Conservation (phyloP, 805 yeast genomes). For the Myxozyma kluyveri region DNA sequence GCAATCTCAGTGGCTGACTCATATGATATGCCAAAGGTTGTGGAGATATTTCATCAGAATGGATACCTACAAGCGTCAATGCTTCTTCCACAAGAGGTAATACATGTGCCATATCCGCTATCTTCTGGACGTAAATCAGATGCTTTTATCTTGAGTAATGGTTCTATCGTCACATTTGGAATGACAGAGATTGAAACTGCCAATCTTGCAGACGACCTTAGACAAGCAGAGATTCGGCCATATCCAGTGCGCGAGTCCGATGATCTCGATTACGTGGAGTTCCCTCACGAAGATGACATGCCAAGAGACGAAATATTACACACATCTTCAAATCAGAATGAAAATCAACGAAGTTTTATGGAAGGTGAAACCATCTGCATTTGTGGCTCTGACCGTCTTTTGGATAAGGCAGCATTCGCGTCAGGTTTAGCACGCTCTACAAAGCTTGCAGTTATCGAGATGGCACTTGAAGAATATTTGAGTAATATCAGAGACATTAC, state of each 20-base stretch:
- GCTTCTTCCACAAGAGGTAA: slow-evolving; percentile 67
- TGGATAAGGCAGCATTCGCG: slow-evolving; percentile 86
- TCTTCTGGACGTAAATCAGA: slow-evolving; percentile 45
- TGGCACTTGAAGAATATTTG: slow-evolving; percentile 67
- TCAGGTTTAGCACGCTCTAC: slow-evolving; percentile 86
- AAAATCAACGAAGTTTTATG: slow-evolving; percentile 44
- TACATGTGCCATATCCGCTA: slow-evolving; percentile 49
- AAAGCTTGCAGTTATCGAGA: slow-evolving; percentile 74
- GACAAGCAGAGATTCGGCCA: slow-evolving; percentile 47
- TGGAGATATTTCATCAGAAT: slow-evolving; percentile 40
- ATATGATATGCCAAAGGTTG: slow-evolving; percentile 55
- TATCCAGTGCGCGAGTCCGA: slow-evolving; percentile 65
- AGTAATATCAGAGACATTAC: slow-evolving; percentile 61
- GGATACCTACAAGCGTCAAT: slow-evolving; percentile 41
- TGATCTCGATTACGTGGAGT: slow-evolving; percentile 76
- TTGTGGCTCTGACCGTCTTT: slow-evolving; percentile 50
- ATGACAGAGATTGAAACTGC: slow-evolving; percentile 54
- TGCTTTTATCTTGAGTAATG: slow-evolving; percentile 68
- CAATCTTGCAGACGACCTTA: slow-evolving; percentile 39
- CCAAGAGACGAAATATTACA: background rate
- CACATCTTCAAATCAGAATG: slow-evolving; percentile 6
- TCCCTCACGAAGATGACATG: slow-evolving; percentile 30
- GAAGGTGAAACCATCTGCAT: slow-evolving; percentile 70
- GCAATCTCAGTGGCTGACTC: slow-evolving; percentile 44
- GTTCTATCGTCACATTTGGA: slow-evolving; percentile 84